These are phyloP conservation scores for Nothomitra cinnamomea DNA, from an alignment of 2,329 filamentous ascomycete species.

Conservation along the genomic window DNA sequence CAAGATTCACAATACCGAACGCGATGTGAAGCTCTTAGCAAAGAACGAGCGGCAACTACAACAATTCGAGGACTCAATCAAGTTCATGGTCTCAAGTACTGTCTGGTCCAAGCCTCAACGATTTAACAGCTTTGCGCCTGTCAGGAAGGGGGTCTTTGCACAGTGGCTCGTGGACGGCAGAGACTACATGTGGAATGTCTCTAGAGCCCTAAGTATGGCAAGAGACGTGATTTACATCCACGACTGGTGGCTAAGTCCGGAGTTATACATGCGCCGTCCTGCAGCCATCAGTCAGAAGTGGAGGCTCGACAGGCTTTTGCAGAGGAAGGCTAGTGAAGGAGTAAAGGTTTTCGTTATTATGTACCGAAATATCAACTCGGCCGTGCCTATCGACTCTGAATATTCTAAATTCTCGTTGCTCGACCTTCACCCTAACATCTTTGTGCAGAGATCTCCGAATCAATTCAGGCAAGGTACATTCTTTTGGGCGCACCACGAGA, in stretches of 20 bases:
- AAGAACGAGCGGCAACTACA: constrained; percentile 76
- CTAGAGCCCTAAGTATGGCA: constrained; percentile 88
- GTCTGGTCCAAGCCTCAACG: constrained; percentile 70
- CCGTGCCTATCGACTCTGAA: constrained; percentile 93
- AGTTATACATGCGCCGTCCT: constrained; percentile 85
- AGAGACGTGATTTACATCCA: constrained; percentile 98
- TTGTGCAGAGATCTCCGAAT: constrained; percentile 89
- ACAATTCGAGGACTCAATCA: constrained; percentile 89
- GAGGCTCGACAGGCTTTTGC: constrained; percentile 83
- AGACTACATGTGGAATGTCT: constrained; percentile 99
- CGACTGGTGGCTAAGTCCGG: constrained; percentile 96
- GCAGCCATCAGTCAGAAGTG: constrained; percentile 96
- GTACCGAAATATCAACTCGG: constrained; percentile 93
- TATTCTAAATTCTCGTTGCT: constrained; percentile 95
- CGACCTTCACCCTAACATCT: constrained; percentile 89
- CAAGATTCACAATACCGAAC: constrained; percentile 77
- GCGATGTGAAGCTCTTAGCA: constrained; percentile 79
- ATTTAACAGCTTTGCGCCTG: constrained; percentile 85
- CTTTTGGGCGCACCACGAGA: constrained; percentile 98
- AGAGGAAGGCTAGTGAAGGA: constrained; percentile 82
- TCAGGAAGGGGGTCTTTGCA: constrained; percentile 71
- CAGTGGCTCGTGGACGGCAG: constrained; percentile 94
- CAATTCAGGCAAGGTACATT: constrained; percentile 98
- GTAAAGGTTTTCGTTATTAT: constrained; percentile 97
- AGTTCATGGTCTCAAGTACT: constrained; percentile 67